These are phyloP conservation scores for Rhizophagus clarus DNA, from an alignment of 192 early-diverging fungal species.

Conservation along the genomic window DNA sequence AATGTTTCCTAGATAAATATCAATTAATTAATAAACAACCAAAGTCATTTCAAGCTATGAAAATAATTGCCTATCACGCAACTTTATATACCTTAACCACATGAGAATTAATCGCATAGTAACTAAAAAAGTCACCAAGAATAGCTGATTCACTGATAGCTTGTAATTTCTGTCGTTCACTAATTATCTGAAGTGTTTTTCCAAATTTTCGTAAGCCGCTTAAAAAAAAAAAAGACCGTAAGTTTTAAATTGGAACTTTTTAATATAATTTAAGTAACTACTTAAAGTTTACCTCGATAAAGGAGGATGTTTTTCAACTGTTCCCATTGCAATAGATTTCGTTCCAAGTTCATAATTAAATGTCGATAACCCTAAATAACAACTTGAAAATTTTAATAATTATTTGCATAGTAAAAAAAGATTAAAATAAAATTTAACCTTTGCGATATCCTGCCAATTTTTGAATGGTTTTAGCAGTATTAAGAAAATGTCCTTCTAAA, in stretches of 20 bases:
- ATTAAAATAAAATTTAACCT: constrained; percentile 3
- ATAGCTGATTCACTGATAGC: constrained; percentile 34
- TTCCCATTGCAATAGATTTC: constrained; percentile 22
- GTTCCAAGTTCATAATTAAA: constrained; percentile 21
- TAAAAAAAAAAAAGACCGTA: neutral
- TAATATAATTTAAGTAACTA: neutral
- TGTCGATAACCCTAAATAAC: constrained; percentile 2
- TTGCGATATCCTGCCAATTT: constrained; percentile 27
- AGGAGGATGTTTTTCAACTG: constrained; percentile 28
- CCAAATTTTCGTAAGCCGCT: constrained; percentile 29
- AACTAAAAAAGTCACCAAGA: constrained; percentile 31
- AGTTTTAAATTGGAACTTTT: neutral
- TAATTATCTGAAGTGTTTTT: constrained; percentile 27
- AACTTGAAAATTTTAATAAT: constrained; percentile 1
- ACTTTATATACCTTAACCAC: constrained; percentile 21
- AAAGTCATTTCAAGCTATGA: neutral
- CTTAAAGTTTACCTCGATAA: constrained; percentile 19
- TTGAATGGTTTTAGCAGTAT: constrained; percentile 12
- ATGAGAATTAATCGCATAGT: constrained; percentile 30
- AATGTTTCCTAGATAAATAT: constrained; percentile 32
- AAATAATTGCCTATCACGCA: neutral
- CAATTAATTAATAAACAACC: no score
- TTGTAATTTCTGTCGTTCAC: constrained; percentile 42
- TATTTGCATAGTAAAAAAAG: neutral
- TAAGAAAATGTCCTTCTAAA: constrained; percentile 26